phyloP scores from a whole-genome alignment of 1,284 basidiomycete genomes.

The Papiliotrema flavescens region DNA sequence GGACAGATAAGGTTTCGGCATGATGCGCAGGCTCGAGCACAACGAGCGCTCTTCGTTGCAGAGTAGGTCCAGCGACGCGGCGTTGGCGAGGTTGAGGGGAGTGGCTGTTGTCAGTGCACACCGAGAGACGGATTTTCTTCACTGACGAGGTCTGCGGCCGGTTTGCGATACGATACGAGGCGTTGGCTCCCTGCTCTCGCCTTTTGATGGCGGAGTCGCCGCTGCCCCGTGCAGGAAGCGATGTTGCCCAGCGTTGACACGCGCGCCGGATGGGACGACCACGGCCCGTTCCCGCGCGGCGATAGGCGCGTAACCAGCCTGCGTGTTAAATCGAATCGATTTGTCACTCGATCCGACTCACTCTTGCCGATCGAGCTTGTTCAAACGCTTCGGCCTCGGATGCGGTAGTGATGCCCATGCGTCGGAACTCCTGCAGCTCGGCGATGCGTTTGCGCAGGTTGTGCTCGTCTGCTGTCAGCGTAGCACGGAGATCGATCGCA shows the following conservation, averaged over 20 bases:
- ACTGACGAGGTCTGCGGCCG: conserved; percentile 34
- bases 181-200: conserved; percentile 29
- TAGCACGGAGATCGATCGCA: not conserved
- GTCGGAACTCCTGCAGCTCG: conserved; percentile 82
- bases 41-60: conserved; percentile 78
- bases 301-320: conserved; percentile 38
- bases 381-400: conserved; percentile 89
- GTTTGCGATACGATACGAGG: conserved; percentile 22
- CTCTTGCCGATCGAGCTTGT: conserved; percentile 65
- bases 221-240: conserved; percentile 36
- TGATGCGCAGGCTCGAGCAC: conserved; percentile 80
- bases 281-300: conserved; percentile 34
- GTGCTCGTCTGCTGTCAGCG: conserved; percentile 64
- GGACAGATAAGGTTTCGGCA: conserved; percentile 86
- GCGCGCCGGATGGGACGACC: conserved; percentile 34
- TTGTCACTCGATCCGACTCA: no score
- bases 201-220: conserved; percentile 23
- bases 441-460: conserved; percentile 77
- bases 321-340: not conserved
- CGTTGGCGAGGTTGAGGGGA: conserved; percentile 80
- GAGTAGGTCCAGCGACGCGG: conserved; percentile 79
- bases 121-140: not conserved
- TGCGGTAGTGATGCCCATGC: conserved; percentile 72
- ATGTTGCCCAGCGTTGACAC: conserved; percentile 44
- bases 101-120: conserved; percentile 20